Base-by-base conservation (phyloP, 2,329 filamentous ascomycete genomes). In the Amesomyces nigricolor region DNA sequence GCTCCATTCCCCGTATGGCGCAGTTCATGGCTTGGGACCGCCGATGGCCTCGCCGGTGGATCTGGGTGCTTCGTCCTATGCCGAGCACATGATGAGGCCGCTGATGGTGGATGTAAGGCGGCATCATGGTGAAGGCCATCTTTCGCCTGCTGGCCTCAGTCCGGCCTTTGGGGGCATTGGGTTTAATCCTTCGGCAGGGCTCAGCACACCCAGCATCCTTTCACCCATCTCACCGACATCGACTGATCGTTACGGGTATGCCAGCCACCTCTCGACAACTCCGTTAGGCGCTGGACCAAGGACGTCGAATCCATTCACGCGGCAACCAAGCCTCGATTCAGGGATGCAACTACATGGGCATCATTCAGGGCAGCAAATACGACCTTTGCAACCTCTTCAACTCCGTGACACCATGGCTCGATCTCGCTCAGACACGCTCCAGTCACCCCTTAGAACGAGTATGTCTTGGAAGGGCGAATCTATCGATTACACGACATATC, bases 61-160 rank as follows among this genome's bases (percentile, higher is more conserved):
- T 42, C 76, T 78, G 60, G 71, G 71, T 5, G 70, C 66, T 16
- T 73, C 78, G 30, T 71, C 75, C 3, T 85, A 82, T 64, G 70
- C 75, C 5, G 79, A 82, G 58, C 82, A 82, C 55, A 82, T 85
- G 71, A 81, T 85, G 72, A 78, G 85, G 32, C 83, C 86, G 2
- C 67, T 89, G 59, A 83, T 87, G 71, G 77, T 89, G 22, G 86
- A 89, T 63, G 78, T 87, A 59, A 77, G 86, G 58, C 79, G 85
- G 62, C 72, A 77, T 29, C 81, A 85, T 7, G 77, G 79, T 10
- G 82, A 83, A n/a, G 80, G 85, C 19, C 83, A 87, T 63, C 75
- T 86, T 62, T 87, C 86, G 10, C 79, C 85, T 0, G 82, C 83
- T 0, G 82, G 82, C 10, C 75, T 89, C 26, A 87, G 80, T 59